Evolutionary conservation across 164 flowering plant genomes (phyloP).

Genomic region (Vitis riparia): DNA sequence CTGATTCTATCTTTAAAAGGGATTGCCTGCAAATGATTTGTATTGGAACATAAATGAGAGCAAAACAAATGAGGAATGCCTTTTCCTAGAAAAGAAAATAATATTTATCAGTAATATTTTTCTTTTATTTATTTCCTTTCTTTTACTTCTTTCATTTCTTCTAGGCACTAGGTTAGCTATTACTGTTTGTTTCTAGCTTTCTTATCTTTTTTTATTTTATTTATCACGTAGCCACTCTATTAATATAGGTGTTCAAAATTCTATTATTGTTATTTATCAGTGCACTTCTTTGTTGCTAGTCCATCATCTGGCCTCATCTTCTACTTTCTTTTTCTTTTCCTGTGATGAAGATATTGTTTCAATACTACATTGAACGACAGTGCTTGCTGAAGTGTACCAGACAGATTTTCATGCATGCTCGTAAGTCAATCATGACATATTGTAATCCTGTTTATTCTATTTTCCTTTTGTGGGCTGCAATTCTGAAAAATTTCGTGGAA

Average conservation of each 20-base stretch:
- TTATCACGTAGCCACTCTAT: background rate
- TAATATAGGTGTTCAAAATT: background rate
- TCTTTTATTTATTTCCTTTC: too few relatives aligned
- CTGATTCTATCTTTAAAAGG: too few relatives aligned
- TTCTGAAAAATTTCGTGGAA: too few relatives aligned
- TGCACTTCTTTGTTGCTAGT: slow-evolving; percentile 1
- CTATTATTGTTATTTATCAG: background rate
- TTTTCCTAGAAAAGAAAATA: too few relatives aligned
- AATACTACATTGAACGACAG: slow-evolving; percentile 84
- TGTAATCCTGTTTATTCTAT: slow-evolving; percentile 2
- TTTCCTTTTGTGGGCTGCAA: background rate
- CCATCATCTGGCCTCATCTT: background rate
- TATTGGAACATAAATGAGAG: too few relatives aligned
- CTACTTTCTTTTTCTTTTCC: background rate
- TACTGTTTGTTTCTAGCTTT: background rate
- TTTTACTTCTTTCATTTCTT: too few relatives aligned
- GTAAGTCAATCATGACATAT: slow-evolving; percentile 42
- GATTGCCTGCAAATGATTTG: too few relatives aligned
- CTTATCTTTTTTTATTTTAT: background rate
- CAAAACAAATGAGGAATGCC: too few relatives aligned
- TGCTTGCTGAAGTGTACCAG: slow-evolving; percentile 92
- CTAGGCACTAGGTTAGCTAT: background rate
- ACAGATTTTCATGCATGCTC: slow-evolving; percentile 64
- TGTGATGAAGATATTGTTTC: slow-evolving; percentile 57
- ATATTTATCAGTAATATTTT: too few relatives aligned